Percentiles rank a stretch among this genome's conserved stretches.
These are phyloP conservation scores for Penicillium simplicissimum DNA, from an alignment of 495 filamentous ascomycete genomes.

Conservation along the genomic window DNA sequence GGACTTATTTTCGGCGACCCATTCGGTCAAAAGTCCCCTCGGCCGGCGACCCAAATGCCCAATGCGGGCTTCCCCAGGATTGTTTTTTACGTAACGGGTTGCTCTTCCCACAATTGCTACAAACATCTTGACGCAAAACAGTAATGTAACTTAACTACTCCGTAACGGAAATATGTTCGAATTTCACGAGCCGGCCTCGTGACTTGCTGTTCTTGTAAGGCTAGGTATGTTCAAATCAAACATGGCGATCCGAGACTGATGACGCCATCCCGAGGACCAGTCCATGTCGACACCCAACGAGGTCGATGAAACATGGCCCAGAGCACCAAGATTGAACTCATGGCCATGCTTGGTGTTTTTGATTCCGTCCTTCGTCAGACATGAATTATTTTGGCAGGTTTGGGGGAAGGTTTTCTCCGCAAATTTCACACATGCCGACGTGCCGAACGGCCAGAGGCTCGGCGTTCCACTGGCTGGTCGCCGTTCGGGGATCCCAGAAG, in stretches of 20 bases:
- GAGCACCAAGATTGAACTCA: neutral
- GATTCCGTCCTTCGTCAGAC: neutral
- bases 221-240: too few relatives aligned
- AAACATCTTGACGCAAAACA: neutral
- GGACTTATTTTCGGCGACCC: neutral
- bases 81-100: neutral
- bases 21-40: neutral
- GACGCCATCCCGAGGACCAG: neutral
- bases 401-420: neutral
- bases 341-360: neutral
- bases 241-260: neutral
- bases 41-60: neutral
- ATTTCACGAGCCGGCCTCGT: too few relatives aligned
- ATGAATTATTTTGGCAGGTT: neutral
- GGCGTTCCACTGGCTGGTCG: neutral
- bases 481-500: neutral
- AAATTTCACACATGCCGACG: neutral
- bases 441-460: neutral
- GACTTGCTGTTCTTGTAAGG: too few relatives aligned
- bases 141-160: too few relatives aligned
- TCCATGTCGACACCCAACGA: neutral
- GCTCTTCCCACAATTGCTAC: neutral
- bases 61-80: neutral
- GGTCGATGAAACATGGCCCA: neutral
- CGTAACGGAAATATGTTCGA: too few relatives aligned